Conservation (phyloP, 306 rosid species). For the Lathyrus oleraceus region DNA sequence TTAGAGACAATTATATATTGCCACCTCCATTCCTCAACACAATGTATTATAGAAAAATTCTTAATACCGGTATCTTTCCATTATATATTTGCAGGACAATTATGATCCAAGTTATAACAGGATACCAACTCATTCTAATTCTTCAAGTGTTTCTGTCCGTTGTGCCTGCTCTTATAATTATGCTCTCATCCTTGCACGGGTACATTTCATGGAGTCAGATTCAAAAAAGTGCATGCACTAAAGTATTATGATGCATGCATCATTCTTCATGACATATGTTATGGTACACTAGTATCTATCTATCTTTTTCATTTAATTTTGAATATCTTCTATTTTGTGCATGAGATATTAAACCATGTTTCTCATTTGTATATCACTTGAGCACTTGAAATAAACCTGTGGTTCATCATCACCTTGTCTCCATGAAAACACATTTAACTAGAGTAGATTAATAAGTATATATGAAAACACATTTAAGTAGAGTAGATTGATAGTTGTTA, state of each 20-base stretch:
- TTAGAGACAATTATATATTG: no score
- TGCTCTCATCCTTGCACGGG: constrained; percentile 78
- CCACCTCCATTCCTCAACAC: no score
- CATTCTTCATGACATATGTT: no score
- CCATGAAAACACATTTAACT: no score
- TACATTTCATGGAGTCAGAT: constrained; percentile 69
- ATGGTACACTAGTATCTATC: no score
- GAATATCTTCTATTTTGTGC: neutral
- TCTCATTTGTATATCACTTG: no score
- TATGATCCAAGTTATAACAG: constrained; percentile 75
- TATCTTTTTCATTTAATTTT: no score
- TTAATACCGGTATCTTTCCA: neutral
- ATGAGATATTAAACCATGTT: constrained; percentile 16
- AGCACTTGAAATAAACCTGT: no score
- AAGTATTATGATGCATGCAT: constrained; percentile 73
- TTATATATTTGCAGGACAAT: constrained; percentile 55
- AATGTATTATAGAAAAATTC: neutral
- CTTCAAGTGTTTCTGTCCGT: constrained; percentile 55
- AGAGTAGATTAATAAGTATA: no score
- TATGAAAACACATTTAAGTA: no score
- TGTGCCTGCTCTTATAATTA: constrained; percentile 72
- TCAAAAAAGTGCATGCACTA: constrained; percentile 64
- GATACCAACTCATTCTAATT: constrained; percentile 83
- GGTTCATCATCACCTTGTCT: no score
- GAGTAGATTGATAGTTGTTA: no score